phyloP scores from a whole-genome alignment of 1,139 yeast species.

The Saccharomyces hybrid region DNA sequence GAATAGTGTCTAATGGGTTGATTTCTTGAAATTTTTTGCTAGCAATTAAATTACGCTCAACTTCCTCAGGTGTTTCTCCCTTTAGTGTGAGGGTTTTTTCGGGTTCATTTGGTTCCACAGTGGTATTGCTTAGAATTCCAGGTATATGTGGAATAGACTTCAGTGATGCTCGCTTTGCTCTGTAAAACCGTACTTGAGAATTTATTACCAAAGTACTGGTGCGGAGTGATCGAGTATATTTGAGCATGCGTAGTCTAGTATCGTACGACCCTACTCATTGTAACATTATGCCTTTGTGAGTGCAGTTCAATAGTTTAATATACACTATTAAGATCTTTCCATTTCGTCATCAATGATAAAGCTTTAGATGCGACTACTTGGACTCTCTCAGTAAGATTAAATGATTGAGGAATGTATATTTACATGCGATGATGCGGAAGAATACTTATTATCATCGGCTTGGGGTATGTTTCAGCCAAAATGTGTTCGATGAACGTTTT shows the following conservation, averaged over 20 bases:
- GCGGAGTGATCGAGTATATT: neutral
- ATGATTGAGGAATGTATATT: neutral
- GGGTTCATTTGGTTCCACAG: neutral
- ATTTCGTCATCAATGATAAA: neutral
- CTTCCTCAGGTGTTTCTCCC: neutral
- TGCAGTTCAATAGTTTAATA: neutral
- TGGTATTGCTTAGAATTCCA: neutral
- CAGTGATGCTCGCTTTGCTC: neutral
- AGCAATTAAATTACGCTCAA: neutral
- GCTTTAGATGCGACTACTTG: neutral
- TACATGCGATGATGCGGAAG: neutral
- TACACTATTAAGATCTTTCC: neutral
- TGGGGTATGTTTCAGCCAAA: too few relatives aligned
- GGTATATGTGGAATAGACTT: neutral
- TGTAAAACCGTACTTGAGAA: neutral
- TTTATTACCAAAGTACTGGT: neutral
- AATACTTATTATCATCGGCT: too few relatives aligned
- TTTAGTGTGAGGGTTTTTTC: neutral
- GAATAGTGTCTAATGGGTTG: slow-evolving; percentile 8
- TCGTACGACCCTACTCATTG: neutral
- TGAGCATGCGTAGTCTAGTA: neutral
- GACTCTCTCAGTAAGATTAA: neutral
- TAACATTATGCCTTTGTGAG: neutral
- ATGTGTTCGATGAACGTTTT: too few relatives aligned
- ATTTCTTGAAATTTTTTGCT: slow-evolving; percentile 11